phyloP scores from a whole-genome alignment of 108 stramenopile genomes.

The Ochromonas danica region DNA sequence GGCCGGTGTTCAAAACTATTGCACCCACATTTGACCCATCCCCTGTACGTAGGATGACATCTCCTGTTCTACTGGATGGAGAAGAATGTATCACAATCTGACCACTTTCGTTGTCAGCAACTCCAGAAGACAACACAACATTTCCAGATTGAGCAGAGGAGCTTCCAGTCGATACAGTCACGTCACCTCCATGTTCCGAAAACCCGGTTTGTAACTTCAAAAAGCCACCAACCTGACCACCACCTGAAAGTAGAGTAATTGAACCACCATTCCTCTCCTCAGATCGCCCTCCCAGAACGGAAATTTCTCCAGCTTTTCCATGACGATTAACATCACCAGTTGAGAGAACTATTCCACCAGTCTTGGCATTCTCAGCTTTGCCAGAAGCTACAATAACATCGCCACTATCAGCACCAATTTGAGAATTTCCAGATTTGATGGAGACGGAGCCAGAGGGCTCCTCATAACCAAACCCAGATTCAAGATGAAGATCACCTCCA shows the following conservation, averaged over 20 bases:
- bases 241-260: constrained; percentile 21
- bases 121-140: constrained; percentile 5
- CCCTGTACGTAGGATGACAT: not conserved
- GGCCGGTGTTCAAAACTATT: not conserved
- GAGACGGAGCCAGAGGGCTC: not conserved
- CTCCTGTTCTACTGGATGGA: no score
- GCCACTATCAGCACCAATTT: not conserved
- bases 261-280: not conserved
- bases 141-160: not conserved
- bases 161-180: constrained; percentile 3
- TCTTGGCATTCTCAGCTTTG: not conserved
- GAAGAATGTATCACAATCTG: no score
- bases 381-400: not conserved
- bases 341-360: not conserved
- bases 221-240: not conserved
- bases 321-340: not conserved
- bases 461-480: not conserved
- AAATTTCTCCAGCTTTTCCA: not conserved
- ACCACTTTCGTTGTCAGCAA: not conserved
- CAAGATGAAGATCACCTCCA: no score
- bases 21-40: constrained; percentile 8
- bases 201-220: no score
- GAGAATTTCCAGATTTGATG: not conserved
- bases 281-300: not conserved
- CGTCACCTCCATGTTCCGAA: constrained; percentile 9